Conservation (phyloP, 2,329 filamentous ascomycete genomes). For the Helminthosporium solani region DNA sequence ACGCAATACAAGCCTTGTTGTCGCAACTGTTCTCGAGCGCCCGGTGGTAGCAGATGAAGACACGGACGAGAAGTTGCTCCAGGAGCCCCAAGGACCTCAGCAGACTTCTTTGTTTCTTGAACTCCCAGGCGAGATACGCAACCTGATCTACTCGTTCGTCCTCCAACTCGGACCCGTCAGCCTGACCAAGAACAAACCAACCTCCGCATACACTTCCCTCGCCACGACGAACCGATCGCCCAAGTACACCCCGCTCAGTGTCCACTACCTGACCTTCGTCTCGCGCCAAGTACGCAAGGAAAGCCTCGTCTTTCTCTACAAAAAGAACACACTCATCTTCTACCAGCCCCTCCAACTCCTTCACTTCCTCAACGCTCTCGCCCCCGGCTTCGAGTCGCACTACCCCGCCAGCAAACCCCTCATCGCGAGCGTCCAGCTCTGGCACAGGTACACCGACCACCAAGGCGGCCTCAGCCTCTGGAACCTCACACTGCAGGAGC, state of each 20-base stretch:
- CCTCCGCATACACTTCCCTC: not conserved
- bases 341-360: constrained; percentile 23
- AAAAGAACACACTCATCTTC: constrained; percentile 25
- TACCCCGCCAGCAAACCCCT: constrained; percentile 13
- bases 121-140: constrained; percentile 29
- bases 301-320: constrained; percentile 25
- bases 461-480: constrained; percentile 19
- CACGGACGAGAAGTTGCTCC: too few species aligned
- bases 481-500: constrained; percentile 16
- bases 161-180: constrained; percentile 21
- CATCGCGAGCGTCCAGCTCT: constrained; percentile 23
- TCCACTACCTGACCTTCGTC: constrained; percentile 19
- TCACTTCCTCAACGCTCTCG: constrained; percentile 17
- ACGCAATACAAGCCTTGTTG: too few species aligned
- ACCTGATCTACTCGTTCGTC: constrained; percentile 21
- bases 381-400: too few species aligned
- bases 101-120: constrained; percentile 12
- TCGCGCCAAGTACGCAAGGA: constrained; percentile 27
- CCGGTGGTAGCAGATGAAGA: too few species aligned
- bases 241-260: constrained; percentile 7
- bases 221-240: not conserved
- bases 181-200: constrained; percentile 15
- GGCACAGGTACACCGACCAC: constrained; percentile 16
- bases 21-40: too few species aligned
- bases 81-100: not conserved